phyloP scores from a whole-genome alignment of 148 eudicot genomes.

The Chenopodium album region DNA sequence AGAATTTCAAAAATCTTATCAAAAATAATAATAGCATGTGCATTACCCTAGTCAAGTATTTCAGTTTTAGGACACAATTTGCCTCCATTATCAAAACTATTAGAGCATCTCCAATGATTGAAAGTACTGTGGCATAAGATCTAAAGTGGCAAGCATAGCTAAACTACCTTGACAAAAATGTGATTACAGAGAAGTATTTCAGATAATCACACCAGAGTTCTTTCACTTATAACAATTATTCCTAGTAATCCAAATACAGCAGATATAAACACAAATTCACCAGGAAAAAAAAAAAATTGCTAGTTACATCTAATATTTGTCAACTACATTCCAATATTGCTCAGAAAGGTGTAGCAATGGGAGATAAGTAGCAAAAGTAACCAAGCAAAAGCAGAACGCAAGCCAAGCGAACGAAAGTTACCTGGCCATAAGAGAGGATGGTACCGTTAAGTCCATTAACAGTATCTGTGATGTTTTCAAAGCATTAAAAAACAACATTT shows the following conservation, averaged over 20 bases:
- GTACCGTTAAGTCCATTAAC: conserved; percentile 72
- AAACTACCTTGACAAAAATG: background rate
- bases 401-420: conserved; percentile 27
- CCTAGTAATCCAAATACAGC: background rate
- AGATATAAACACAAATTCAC: background rate
- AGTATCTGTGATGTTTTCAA: conserved; percentile 45
- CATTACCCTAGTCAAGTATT: background rate
- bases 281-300: too few species aligned
- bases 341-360: background rate
- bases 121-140: too few species aligned
- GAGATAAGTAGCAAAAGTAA: background rate
- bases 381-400: background rate
- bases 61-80: background rate
- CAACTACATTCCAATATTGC: background rate
- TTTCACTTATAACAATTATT: background rate
- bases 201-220: too few species aligned
- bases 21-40: background rate
- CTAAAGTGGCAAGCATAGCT: too few species aligned
- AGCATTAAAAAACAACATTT: background rate
- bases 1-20: background rate
- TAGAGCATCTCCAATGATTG: too few species aligned
- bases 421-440: conserved; percentile 88
- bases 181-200: background rate
- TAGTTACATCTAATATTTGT: background rate
- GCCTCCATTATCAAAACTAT: background rate